These are phyloP conservation scores for Mycena haematopus DNA, from an alignment of 768 basidiomycete genomes.

Conservation along the genomic window DNA sequence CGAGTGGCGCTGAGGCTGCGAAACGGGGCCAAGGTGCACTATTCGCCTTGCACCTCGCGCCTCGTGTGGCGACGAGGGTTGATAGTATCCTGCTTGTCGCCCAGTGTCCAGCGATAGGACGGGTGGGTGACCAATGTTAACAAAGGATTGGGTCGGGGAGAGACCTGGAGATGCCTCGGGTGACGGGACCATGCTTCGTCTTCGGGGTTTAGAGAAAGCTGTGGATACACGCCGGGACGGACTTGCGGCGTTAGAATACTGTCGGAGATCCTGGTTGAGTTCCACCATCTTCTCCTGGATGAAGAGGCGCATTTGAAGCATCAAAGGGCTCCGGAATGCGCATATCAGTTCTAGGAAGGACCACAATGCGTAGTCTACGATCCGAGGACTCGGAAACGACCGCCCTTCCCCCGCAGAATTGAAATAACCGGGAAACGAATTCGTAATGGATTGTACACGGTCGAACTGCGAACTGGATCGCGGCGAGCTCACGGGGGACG, in stretches of 20 bases:
- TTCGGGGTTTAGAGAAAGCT: constrained; percentile 63
- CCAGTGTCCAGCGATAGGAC: constrained; percentile 35
- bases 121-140: constrained; percentile 21
- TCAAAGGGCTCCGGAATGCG: constrained; percentile 64
- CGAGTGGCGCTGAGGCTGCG: constrained; percentile 24
- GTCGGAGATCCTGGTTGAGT: constrained; percentile 58
- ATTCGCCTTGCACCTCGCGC: constrained; percentile 52
- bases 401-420: constrained; percentile 31
- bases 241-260: constrained; percentile 34
- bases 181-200: constrained; percentile 52
- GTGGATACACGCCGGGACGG: constrained; percentile 53
- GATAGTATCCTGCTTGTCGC: constrained; percentile 50
- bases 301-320: constrained; percentile 69
- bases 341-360: constrained; percentile 73
- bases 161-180: constrained; percentile 53
- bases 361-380: constrained; percentile 77
- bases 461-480: constrained; percentile 51
- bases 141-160: constrained; percentile 41
- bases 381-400: constrained; percentile 50
- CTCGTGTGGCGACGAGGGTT: constrained; percentile 43
- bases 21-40: constrained; percentile 43
- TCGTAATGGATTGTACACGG: constrained; percentile 32
- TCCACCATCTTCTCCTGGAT: constrained; percentile 66
- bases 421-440: constrained; percentile 38
- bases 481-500: constrained; percentile 62